These are phyloP conservation scores for Boletellus ananas DNA, from an alignment of 768 basidiomycete species.

Conservation along the genomic window DNA sequence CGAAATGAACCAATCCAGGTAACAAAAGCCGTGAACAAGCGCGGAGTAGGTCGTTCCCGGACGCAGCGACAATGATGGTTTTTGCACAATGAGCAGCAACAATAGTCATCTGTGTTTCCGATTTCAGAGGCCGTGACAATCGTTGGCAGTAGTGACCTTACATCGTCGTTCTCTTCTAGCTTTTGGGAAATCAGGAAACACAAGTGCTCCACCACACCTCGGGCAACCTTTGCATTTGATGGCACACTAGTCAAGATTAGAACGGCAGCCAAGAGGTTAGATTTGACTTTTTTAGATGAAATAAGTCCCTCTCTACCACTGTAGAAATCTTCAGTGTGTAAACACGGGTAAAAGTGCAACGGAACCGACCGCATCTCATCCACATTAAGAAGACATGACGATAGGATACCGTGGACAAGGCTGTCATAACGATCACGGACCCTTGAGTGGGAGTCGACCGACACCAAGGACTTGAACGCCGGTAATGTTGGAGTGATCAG, in stretches of 20 bases:
- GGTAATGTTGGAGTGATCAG: constrained; percentile 78
- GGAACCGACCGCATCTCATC: constrained; percentile 83
- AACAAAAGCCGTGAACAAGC: constrained; percentile 70
- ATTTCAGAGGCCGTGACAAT: constrained; percentile 4
- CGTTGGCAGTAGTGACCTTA: constrained; percentile 30
- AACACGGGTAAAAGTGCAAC: neutral
- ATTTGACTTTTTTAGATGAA: constrained; percentile 81
- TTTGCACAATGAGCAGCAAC: constrained; percentile 89
- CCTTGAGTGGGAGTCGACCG: constrained; percentile 40
- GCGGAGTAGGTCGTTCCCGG: constrained; percentile 62
- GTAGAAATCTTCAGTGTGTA: constrained; percentile 6
- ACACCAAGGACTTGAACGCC: constrained; percentile 70
- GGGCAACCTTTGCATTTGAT: constrained; percentile 59
- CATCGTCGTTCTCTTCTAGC: constrained; percentile 66
- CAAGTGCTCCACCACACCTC: constrained; percentile 74
- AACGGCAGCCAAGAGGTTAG: constrained; percentile 82
- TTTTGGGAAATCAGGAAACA: constrained; percentile 85
- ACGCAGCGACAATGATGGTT: constrained; percentile 73
- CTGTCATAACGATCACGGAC: constrained; percentile 52
- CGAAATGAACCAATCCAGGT: constrained; percentile 76
- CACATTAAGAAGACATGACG: constrained; percentile 77
- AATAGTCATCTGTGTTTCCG: constrained; percentile 55
- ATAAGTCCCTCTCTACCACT: constrained; percentile 80
- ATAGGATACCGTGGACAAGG: constrained; percentile 77
- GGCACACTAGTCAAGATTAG: constrained; percentile 82